Conservation (phyloP, 768 basidiomycete species). For the Russula lepida region DNA sequence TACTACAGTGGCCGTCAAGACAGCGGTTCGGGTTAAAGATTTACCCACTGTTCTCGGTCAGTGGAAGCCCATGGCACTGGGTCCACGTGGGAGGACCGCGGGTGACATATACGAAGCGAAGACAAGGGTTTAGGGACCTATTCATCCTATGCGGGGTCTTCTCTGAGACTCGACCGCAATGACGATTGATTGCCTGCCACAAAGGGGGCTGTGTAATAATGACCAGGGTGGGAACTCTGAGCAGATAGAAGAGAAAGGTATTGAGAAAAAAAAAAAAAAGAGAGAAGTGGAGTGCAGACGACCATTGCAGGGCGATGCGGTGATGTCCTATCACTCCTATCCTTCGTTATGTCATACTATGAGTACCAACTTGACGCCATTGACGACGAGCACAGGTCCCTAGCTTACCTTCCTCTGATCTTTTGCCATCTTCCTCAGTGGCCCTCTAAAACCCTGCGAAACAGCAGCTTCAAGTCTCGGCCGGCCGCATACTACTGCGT, state of each 20-base stretch:
- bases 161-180: neutral
- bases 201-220: neutral
- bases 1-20: neutral
- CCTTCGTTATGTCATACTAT: neutral
- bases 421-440: constrained; percentile 55
- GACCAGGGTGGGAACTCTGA: neutral
- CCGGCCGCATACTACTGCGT: constrained; percentile 83
- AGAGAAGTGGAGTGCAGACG: neutral
- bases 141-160: neutral
- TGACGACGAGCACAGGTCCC: neutral
- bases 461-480: constrained; percentile 75
- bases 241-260: neutral
- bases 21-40: neutral
- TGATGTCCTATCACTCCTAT: too few relatives aligned
- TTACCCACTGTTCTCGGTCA: neutral
- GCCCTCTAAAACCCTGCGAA: constrained; percentile 55
- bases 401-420: constrained; percentile 63
- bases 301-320: neutral
- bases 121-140: neutral
- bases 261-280: neutral
- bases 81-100: neutral
- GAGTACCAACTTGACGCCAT: neutral
- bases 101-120: too few relatives aligned
- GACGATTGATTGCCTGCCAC: neutral
- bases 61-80: neutral